A percentile compares a stretch with the other conserved stretches of the same genome.
phyloP scores from a whole-genome alignment of 2,329 filamentous ascomycete species.

The Taxawa tesnikishii region DNA sequence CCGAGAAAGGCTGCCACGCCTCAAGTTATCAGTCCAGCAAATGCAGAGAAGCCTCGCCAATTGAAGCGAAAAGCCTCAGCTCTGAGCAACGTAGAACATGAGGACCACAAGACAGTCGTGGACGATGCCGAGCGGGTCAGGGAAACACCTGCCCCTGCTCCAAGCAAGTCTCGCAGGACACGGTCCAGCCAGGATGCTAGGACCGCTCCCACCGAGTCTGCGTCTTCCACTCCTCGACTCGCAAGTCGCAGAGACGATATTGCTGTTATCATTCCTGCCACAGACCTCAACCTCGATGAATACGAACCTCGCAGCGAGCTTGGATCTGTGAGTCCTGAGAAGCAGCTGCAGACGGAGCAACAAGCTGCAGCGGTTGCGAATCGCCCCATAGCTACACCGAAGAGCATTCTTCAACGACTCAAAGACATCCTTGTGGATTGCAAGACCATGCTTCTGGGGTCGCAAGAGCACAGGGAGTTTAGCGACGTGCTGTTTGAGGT shows the following conservation, averaged over 20 bases:
- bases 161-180: constrained; percentile 13
- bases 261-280: neutral
- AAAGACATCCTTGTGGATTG: constrained; percentile 47
- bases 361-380: constrained; percentile 12
- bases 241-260: neutral
- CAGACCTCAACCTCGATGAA: neutral
- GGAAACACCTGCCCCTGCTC: constrained; percentile 13
- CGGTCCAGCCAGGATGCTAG: constrained; percentile 10
- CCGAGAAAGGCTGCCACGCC: constrained; percentile 13
- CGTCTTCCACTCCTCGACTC: neutral
- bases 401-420: constrained; percentile 42
- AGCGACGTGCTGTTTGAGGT: constrained; percentile 74
- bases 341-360: constrained; percentile 4
- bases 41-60: constrained; percentile 4
- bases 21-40: constrained; percentile 4
- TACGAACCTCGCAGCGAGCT: neutral
- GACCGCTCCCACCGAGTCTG: constrained; percentile 2
- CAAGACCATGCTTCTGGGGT: constrained; percentile 41
- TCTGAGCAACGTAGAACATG: constrained; percentile 8
- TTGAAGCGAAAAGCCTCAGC: constrained; percentile 18
- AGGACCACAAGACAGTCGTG: constrained; percentile 4
- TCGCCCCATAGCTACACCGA: constrained; percentile 25
- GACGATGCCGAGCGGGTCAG: constrained; percentile 8
- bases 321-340: constrained; percentile 3
- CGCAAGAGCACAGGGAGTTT: constrained; percentile 55